Evolutionary conservation across 2,329 filamentous ascomycete genomes (phyloP).

Genomic region (Thelonectria olida): DNA sequence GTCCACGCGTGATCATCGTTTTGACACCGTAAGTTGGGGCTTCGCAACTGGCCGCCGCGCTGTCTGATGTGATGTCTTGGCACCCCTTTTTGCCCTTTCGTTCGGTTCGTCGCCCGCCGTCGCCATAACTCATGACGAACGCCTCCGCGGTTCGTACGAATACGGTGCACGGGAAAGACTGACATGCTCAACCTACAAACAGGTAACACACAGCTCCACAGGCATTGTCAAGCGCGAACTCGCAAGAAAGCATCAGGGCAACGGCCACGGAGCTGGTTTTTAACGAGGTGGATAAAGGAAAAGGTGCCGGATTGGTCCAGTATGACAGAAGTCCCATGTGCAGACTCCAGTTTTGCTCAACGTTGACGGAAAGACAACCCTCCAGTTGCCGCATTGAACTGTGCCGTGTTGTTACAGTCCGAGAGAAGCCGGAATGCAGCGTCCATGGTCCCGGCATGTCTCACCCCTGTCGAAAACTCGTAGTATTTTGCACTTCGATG

Average conservation of each 20-base stretch:
- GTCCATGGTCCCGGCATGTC: conserved; percentile 1
- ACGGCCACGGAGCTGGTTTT: background rate
- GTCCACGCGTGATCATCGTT: background rate
- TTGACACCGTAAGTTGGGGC: conserved; percentile 3
- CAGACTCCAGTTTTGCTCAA: background rate
- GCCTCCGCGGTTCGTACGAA: background rate
- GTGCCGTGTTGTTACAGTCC: background rate
- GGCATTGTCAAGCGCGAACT: background rate
- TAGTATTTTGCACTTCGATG: conserved; percentile 8
- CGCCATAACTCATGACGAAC: conserved; percentile 1
- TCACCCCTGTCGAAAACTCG: conserved; percentile 14
- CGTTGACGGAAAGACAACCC: conserved; percentile 3
- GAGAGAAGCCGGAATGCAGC: conserved; percentile 1
- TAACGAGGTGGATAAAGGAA: background rate
- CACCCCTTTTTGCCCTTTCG: conserved; percentile 25
- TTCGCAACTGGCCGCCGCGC: background rate
- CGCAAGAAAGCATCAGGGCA: background rate
- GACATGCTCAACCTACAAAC: conserved; percentile 1
- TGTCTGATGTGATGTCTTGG: conserved; percentile 21
- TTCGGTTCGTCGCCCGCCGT: background rate
- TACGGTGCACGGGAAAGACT: background rate
- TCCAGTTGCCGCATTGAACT: conserved; percentile 1
- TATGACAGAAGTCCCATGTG: background rate
- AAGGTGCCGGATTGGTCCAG: background rate
- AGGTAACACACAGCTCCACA: background rate